Evolutionary conservation across 2,329 filamentous ascomycete species (phyloP).

Genomic region (Teratosphaeria viscida): DNA sequence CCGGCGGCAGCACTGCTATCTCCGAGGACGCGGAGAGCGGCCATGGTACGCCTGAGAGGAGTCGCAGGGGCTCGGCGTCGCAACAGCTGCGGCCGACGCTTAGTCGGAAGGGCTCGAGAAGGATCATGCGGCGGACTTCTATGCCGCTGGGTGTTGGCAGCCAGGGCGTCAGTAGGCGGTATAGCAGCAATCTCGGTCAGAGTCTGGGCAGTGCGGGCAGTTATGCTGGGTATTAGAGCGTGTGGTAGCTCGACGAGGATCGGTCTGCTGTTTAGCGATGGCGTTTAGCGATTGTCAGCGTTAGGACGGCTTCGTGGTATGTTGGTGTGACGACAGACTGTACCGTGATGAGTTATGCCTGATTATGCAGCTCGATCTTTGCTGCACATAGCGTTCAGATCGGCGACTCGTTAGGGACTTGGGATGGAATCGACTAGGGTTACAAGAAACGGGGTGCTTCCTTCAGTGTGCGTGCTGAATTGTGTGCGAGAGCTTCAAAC

Average conservation of each 20-base stretch:
- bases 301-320: neutral
- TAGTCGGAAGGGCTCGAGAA: slow-evolving; percentile 19
- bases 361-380: neutral
- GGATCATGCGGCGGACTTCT: slow-evolving; percentile 29
- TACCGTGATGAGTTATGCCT: neutral
- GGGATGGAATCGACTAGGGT: no score
- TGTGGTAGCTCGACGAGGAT: neutral
- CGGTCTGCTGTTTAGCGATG: neutral
- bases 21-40: slow-evolving; percentile 13
- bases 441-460: no score
- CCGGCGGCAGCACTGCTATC: slow-evolving; percentile 16
- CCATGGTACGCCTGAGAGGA: slow-evolving; percentile 4
- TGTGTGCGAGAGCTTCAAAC: no score
- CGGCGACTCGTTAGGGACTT: no score
- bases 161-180: slow-evolving; percentile 31
- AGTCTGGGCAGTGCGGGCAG: slow-evolving; percentile 23
- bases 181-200: slow-evolving; percentile 37
- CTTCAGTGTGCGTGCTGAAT: no score
- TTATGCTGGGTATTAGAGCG: neutral
- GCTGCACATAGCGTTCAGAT: neutral
- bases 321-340: neutral
- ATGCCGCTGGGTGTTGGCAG: slow-evolving; percentile 37
- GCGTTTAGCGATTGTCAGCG: neutral
- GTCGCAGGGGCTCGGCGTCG: slow-evolving; percentile 8
- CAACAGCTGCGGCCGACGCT: slow-evolving; percentile 2